Evolutionary conservation across 108 stramenopile genomes (phyloP), one percentile per base, ranked within the genome.

Genomic region (Nannochloropsis gaditana): DNA sequence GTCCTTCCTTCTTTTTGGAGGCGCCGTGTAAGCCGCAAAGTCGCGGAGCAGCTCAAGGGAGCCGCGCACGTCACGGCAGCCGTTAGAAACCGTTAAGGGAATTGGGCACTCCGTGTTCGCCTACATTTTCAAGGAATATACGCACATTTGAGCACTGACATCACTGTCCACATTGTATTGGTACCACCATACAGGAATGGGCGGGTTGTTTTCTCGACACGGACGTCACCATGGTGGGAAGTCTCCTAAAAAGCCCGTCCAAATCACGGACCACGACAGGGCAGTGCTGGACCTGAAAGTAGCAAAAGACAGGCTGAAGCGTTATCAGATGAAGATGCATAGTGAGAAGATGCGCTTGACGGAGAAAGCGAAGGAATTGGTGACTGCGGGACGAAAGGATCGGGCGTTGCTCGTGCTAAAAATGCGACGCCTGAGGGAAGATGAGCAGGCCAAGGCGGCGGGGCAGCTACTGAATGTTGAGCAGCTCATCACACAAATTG

Each of bases 271-370:
- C 83, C 87, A 90, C 79, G 91, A 91, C 84, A 86, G 85, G 10
- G 91, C 91, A 8, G 84, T 89, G 17, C 90, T 91, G 41, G 91
- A 91, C 86, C 89, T 91, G 44, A 91, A 91, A 86, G 89, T 84
- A 42, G 88, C 90, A 11, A 84, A 90, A 2, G 91, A 91, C 84
- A 86, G 83, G 41, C 80, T 91, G 88, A 87, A 84, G 85, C 44
- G 84, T 19, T 91, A 88, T 85, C 90, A 91, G 83, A 88, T 86
- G 79, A 90, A 85, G 87, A 86, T 89, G 47, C 80, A 45, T 21
- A 45, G 45, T 43, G 91, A 91, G 43, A 45, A 85, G 9, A 45
- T 3, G 4, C 84, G 44, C 80, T 79, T 91, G 9, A 80, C 80
- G 43, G 47, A 43, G 44, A 88, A 87, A 59, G 91, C 91, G 21